Evolutionary conservation across 768 basidiomycete genomes (phyloP), one percentile per base, ranked within the genome.

Genomic region (Leccinum barrowsii): DNA sequence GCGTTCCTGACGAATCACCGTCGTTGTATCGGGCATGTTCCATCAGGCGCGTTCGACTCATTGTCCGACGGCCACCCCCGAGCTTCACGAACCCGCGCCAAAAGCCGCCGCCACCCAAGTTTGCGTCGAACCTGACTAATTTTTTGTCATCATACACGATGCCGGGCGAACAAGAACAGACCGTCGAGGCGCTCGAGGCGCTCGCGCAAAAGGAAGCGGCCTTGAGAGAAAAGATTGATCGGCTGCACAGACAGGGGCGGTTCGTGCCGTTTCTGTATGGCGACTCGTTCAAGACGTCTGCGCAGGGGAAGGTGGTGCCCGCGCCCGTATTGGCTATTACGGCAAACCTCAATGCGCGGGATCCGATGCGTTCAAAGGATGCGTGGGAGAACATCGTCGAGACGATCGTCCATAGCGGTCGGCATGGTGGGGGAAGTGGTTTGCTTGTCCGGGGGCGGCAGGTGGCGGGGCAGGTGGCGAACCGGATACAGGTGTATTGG

Each of bases 401-500:
- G 40, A 76, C 77, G 4, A 77, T 81, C 13, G 66, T 76, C 30
- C 60, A 65, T 5, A 63, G 73, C 7, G 62, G 67, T 1, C 52
- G 58, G 44, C 63, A 63, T 22, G 47, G 56, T 8, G 67, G 61
- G 3, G 58, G 52, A 7, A 35, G 54, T 8, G 28, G 55, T 15
- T 50, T 55, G 4, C 46, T 68, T 21, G 44, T 60, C 17, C 66
- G 61, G 62, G 82, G 67, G 70, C 80, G 59, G 71, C 78, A 73
- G 68, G 75, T 61, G 67, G 86, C 78, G n/a, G 73, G 73, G 21
- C 74, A 78, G 60, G 80, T 94, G 56, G 87, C 90, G 3, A 77
- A 75, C 34, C 83, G 83, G 63, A 73, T 98, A 17, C 81, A 84
- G 61, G 80, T 73, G 21, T 88, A 95, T 70, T 97, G 91, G 84